Base-by-base conservation (phyloP, 345 rosid species). In the Eutrema japonicum region DNA sequence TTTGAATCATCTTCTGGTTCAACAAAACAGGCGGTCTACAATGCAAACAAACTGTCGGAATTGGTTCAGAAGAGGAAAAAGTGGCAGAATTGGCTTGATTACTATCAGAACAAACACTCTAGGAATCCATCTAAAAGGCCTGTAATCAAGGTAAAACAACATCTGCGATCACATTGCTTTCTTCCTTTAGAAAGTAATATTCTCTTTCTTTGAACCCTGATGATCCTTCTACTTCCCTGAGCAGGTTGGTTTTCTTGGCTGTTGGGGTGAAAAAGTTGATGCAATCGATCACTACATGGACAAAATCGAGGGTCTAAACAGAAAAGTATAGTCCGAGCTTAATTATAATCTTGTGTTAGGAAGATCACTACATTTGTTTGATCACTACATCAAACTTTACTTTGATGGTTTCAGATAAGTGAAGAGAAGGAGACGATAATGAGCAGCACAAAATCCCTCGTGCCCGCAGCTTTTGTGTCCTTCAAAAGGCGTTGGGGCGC, bases 401-500 rank as follows among this genome's bases (percentile, higher is more conserved):
- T 48, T 57, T 55, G 42, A n/a, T 71, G 49, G 51, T 58, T 81
- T 74, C 85, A 92, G 99, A 90, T 91, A 60, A 77, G 73, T 46
- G 69, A 38, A 56, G 96, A 92, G 87, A 88, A 83, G 56, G 93
- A 88, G 53, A 80, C 54, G 43, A 66, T 85, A 46, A 78, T 48
- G 57, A 85, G 70, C 83, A 83, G 83, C 68, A 33, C 80, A 1
- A 86, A 84, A 46, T 81, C 82, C 0, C 72, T 89, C 16, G 86
- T 91, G 67, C 96, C 98, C 0, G 89, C 92, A 52, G 81, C 98
- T 64, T 94, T 91, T 71, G 96, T 94, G 51, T 94, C 97, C 2
- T 94, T 91, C 77, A 87, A 87, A 82, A 83, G 89, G 67, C 85
- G 96, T 69, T 91, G 97, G 97, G 98, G 86, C 0, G 97, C 97